Evolutionary conservation across 2,329 filamentous ascomycete genomes (phyloP), one percentile per base, ranked within the genome.

Genomic region (Stenocarpella maydis): DNA sequence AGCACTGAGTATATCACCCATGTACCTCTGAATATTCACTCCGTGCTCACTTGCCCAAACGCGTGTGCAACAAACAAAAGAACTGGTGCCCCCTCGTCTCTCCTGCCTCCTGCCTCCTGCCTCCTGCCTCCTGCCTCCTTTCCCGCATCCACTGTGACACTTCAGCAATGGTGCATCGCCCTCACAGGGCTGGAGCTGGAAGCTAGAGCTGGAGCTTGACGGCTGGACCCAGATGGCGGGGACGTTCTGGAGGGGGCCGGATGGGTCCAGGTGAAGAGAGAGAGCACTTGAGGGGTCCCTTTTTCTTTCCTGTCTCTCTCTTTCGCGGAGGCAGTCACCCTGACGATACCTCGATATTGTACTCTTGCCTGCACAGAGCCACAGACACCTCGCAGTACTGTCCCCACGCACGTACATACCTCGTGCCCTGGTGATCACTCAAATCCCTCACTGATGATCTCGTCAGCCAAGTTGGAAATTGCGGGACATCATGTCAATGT

Each of bases 321-420:
- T 21, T 14, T 63, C 45, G 34, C 65, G 66, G 66, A 68, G 66
- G 47, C 54, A 52, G 66, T 68, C 66, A 68, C 66, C 66, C 55
- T 68, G 17, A 58, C 39, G 37, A 34, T 63, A 49, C 43, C 54
- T 49, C 28, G 41, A 61, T 26, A 3, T 47, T 61, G 58, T 28
- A 49, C 21, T 21, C 31, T 34, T n/a, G n/a, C n/a, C n/a, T n/a
- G n/a, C n/a, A n/a, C n/a, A n/a, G n/a, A n/a, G n/a, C n/a, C n/a
- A 31, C 31, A 31, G 4, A 8, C 31, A 31, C 31, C 31, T 4
- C 4, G 4, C 4, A 8, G 31, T 49, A 17, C 47, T 14, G 47
- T 49, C 26, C 47, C 41, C 41, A 28, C 47, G 58, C 41, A 47
- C 55, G 34, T 39, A 14, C 34, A n/a, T 49, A 9, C 31, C 41